phyloP scores from a whole-genome alignment of 768 basidiomycete genomes.

The Tylopilus felleus region DNA sequence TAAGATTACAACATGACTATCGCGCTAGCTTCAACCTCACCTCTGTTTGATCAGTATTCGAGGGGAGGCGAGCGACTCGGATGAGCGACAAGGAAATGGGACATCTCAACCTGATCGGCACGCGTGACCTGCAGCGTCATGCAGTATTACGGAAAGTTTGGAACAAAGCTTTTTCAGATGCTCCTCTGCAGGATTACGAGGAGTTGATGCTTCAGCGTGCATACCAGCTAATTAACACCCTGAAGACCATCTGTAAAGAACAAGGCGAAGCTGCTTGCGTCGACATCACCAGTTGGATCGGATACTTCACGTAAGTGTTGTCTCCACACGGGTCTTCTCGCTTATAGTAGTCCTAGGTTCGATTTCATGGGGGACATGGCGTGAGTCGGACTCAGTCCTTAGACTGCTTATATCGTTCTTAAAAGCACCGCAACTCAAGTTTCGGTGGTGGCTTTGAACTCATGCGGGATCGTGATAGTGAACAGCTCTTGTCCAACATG shows the following conservation, averaged over 20 bases:
- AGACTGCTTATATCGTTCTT: neutral
- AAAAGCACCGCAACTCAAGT: constrained; percentile 15
- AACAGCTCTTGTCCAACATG: constrained; percentile 29
- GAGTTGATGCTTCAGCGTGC: constrained; percentile 23
- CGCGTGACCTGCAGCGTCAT: constrained; percentile 22
- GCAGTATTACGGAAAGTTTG: constrained; percentile 28
- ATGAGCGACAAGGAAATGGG: constrained; percentile 10
- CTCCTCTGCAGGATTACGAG: constrained; percentile 28
- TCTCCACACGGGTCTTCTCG: neutral
- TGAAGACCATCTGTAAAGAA: constrained; percentile 12
- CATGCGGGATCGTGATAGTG: constrained; percentile 35
- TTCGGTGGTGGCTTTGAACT: constrained; percentile 40
- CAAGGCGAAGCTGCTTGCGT: constrained; percentile 7
- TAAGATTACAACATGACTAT: constrained; percentile 13
- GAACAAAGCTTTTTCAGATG: constrained; percentile 30
- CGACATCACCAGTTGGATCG: constrained; percentile 21
- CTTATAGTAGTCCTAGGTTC: constrained; percentile 12
- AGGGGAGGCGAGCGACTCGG: constrained; percentile 21
- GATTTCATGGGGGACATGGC: constrained; percentile 31
- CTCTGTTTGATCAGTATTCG: constrained; percentile 12
- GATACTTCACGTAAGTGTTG: constrained; percentile 21
- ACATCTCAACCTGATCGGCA: constrained; percentile 13
- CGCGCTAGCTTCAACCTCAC: constrained; percentile 1
- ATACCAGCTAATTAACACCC: constrained; percentile 14
- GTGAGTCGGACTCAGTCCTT: constrained; percentile 14